These are phyloP conservation scores for Iris macrosiphon DNA, from an alignment of 106 monocot genomes.

Conservation along the genomic window DNA sequence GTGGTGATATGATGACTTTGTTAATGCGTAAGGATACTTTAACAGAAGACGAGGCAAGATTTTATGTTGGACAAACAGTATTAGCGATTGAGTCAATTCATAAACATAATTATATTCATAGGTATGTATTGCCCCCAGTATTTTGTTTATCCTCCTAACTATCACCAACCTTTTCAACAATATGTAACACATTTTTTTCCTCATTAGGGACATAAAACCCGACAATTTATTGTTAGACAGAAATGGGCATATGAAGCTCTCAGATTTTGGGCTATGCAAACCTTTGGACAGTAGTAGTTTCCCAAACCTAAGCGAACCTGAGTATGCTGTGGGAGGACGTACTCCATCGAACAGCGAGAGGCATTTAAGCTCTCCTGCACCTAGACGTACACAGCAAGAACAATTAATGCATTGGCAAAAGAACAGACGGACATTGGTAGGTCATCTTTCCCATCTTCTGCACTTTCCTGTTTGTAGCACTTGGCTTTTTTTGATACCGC, in stretches of 20 bases:
- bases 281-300: constrained; percentile 43
- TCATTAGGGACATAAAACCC: constrained; percentile 50
- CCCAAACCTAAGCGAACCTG: constrained; percentile 33
- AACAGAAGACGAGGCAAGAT: constrained; percentile 46
- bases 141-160: background rate
- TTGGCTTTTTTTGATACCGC: too few relatives aligned
- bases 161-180: background rate
- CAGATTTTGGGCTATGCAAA: constrained; percentile 60
- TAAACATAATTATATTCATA: constrained; percentile 57
- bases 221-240: constrained; percentile 51
- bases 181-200: constrained; percentile 1
- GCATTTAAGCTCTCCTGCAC: constrained; percentile 4
- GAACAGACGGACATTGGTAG: constrained; percentile 42
- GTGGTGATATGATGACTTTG: constrained; percentile 49
- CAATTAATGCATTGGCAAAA: constrained; percentile 53
- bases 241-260: constrained; percentile 60
- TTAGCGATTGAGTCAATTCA: constrained; percentile 57
- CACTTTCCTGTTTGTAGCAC: background rate
- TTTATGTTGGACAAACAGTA: constrained; percentile 55
- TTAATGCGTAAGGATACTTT: constrained; percentile 38
- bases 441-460: background rate
- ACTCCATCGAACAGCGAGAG: constrained; percentile 15
- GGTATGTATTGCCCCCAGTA: constrained; percentile 13
- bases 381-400: constrained; percentile 31
- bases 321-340: constrained; percentile 13